Evolutionary conservation across 345 rosid species (phyloP).

Genomic region (Passiflora organensis): DNA sequence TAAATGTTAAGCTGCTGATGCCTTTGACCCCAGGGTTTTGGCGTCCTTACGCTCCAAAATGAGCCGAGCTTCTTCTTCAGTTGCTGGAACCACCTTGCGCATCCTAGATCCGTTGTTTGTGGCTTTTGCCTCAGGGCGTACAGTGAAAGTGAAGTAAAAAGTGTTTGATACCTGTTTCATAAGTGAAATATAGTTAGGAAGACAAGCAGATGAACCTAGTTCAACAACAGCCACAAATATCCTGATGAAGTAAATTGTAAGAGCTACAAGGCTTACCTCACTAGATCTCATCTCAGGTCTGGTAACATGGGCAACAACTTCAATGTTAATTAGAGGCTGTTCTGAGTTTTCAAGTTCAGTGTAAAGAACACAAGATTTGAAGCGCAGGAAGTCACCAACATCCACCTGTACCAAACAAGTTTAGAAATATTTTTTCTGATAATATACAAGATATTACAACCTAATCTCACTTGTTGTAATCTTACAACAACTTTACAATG

Average conservation of each 20-base stretch:
- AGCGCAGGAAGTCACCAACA: conserved; percentile 79
- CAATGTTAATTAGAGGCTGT: conserved; percentile 58
- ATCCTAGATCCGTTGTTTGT: conserved; percentile 43
- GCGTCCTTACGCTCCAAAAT: conserved; percentile 73
- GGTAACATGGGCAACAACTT: conserved; percentile 80
- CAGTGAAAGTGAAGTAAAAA: conserved; percentile 73
- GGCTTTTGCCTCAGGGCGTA: conserved; percentile 63
- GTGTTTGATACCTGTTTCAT: conserved; percentile 67
- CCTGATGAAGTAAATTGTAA: background rate
- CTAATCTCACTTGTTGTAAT: no score
- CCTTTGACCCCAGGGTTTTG: conserved; percentile 29
- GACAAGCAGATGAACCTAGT: no score
- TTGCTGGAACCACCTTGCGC: conserved; percentile 73
- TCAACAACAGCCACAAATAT: no score
- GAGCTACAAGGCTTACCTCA: conserved; percentile 41
- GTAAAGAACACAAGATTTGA: conserved; percentile 75
- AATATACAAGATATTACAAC: no score
- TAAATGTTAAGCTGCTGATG: background rate
- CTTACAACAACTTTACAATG: no score
- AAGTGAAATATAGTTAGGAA: conserved; percentile 5
- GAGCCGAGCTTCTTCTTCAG: conserved; percentile 78
- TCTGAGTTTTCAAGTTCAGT: conserved; percentile 54
- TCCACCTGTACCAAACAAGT: conserved; percentile 48
- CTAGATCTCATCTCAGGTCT: conserved; percentile 67
- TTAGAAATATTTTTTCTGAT: no score